Evolutionary conservation across 2,329 filamentous ascomycete species (phyloP).

Genomic region (Cercospora brassicicola): DNA sequence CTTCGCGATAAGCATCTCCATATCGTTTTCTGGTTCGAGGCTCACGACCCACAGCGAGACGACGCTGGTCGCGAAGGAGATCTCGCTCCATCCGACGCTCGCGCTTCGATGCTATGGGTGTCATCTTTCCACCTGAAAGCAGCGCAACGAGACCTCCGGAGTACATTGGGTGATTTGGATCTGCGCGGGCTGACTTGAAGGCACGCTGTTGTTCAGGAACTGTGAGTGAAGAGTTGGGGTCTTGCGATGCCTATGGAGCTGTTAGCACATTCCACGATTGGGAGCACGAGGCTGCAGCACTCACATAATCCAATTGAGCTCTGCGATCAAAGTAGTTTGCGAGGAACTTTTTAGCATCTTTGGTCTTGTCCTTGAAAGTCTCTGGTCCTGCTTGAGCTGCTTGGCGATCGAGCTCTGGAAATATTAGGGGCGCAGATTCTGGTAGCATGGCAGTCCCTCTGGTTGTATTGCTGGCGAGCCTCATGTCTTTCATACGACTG

Average conservation of each 20-base stretch:
- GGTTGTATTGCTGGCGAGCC: slow-evolving; percentile 42
- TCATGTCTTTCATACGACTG: slow-evolving; percentile 39
- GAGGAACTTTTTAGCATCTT: slow-evolving; percentile 44
- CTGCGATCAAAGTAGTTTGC: slow-evolving; percentile 53
- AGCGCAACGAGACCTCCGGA: slow-evolving; percentile 51
- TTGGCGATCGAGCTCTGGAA: slow-evolving; percentile 46
- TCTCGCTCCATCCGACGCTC: slow-evolving; percentile 16
- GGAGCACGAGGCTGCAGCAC: slow-evolving; percentile 23
- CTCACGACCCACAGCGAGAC: slow-evolving; percentile 16
- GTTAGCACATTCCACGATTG: slow-evolving; percentile 37
- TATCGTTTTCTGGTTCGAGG: slow-evolving; percentile 13
- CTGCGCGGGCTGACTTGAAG: slow-evolving; percentile 52
- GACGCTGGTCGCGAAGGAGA: slow-evolving; percentile 13
- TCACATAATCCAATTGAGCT: slow-evolving; percentile 48
- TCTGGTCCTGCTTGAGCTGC: slow-evolving; percentile 26
- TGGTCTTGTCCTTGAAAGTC: slow-evolving; percentile 34
- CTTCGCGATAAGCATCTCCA: slow-evolving; percentile 18
- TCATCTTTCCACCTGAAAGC: slow-evolving; percentile 49
- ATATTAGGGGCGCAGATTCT: slow-evolving; percentile 53
- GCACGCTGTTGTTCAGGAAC: slow-evolving; percentile 36
- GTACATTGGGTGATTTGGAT: slow-evolving; percentile 55
- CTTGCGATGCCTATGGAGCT: slow-evolving; percentile 34
- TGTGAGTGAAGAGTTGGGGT: slow-evolving; percentile 45
- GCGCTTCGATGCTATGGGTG: slow-evolving; percentile 13
- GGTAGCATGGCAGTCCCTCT: slow-evolving; percentile 47